Percentiles rank a stretch among this genome's conserved stretches.
These are phyloP conservation scores for Aspergillus baeticus DNA, from an alignment of 495 filamentous ascomycete genomes.

Conservation along the genomic window DNA sequence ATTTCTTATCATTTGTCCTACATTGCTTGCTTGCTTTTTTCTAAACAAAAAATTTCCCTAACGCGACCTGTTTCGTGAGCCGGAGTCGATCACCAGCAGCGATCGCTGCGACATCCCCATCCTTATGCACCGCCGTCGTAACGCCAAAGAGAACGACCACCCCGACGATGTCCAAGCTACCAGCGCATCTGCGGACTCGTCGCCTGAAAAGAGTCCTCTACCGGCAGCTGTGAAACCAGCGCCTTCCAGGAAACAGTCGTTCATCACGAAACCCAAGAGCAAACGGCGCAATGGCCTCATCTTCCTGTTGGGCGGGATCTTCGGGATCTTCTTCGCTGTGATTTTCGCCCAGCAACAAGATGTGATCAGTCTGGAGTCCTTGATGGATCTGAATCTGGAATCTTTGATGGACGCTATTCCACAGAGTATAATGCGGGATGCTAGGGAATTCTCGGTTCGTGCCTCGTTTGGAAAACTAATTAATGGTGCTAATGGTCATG, in stretches of 20 bases:
- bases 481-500: neutral
- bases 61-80: neutral
- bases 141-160: slow-evolving; percentile 33
- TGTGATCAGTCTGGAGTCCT: slow-evolving; percentile 74
- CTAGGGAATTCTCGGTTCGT: slow-evolving; percentile 74
- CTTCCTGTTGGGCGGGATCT: slow-evolving; percentile 78
- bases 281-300: slow-evolving; percentile 76
- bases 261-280: slow-evolving; percentile 48
- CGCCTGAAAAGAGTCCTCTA: slow-evolving; percentile 21
- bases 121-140: slow-evolving; percentile 45
- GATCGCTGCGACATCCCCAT: slow-evolving; percentile 4
- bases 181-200: slow-evolving; percentile 17
- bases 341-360: slow-evolving; percentile 85
- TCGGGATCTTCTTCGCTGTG: slow-evolving; percentile 76
- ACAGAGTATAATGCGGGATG: slow-evolving; percentile 76
- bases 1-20: too few relatives aligned
- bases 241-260: slow-evolving; percentile 24
- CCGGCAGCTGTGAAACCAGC: slow-evolving; percentile 21
- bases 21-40: neutral
- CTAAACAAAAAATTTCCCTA: too few relatives aligned
- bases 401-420: slow-evolving; percentile 79
- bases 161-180: slow-evolving; percentile 11
- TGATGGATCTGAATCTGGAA: slow-evolving; percentile 83
- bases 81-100: slow-evolving; percentile 10
- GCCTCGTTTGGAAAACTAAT: neutral